A percentile compares a stretch with the other conserved stretches of the same genome.
These are phyloP conservation scores for Microstegium vimineum DNA, from an alignment of 176 grass and related monocot genomes.

Conservation along the genomic window DNA sequence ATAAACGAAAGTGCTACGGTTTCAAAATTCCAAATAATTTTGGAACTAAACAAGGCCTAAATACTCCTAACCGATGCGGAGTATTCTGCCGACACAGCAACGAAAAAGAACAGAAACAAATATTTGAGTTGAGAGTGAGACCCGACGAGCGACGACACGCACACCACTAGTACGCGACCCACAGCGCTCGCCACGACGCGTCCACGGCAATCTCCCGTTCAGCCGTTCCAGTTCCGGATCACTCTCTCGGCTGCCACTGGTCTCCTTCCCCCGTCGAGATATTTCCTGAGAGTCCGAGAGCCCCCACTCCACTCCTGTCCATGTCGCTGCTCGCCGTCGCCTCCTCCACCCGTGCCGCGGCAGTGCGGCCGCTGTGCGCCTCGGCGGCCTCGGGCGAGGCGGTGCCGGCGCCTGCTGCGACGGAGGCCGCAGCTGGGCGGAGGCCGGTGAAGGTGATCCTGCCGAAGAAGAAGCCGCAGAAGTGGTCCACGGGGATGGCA, in stretches of 20 bases:
- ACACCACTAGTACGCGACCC: not conserved
- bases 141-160: not conserved
- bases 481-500: slow-evolving; percentile 88
- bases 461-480: slow-evolving; percentile 81
- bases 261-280: slow-evolving; percentile 16
- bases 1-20: too few species aligned
- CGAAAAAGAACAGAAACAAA: not conserved
- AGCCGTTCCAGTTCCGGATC: slow-evolving; percentile 23
- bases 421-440: not conserved
- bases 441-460: slow-evolving; percentile 67
- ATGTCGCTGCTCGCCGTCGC: slow-evolving; percentile 52
- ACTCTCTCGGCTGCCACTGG: slow-evolving; percentile 11
- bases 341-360: slow-evolving; percentile 19
- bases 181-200: not conserved
- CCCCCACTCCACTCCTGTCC: not conserved
- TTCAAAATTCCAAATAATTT: too few species aligned
- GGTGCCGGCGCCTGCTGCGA: not conserved
- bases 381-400: slow-evolving; percentile 43
- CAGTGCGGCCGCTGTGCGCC: slow-evolving; percentile 17
- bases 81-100: too few species aligned
- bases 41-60: too few species aligned
- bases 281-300: slow-evolving; percentile 15
- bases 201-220: slow-evolving; percentile 19
- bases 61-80: too few species aligned
- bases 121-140: not conserved